Percentiles rank a stretch among this genome's conserved stretches.
Conservation (phyloP, 2,329 filamentous ascomycete genomes). For the Beauveria sp. region DNA sequence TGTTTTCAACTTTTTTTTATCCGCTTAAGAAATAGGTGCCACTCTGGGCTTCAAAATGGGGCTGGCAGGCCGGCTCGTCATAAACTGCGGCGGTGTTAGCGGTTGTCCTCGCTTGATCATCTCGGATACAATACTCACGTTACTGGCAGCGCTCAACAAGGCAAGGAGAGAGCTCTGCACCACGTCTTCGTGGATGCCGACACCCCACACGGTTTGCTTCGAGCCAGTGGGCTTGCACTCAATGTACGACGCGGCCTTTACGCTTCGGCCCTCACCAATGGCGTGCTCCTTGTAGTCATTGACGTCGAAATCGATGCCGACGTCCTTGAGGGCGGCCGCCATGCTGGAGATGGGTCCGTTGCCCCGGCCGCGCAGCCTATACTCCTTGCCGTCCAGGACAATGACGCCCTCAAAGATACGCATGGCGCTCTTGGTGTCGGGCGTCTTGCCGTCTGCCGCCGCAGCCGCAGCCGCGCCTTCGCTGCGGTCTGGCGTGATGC, state of each 20-base stretch:
- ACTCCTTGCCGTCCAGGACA: slow-evolving; percentile 71
- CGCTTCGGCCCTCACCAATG: slow-evolving; percentile 70
- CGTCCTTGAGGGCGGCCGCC: slow-evolving; percentile 66
- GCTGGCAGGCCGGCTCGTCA: slow-evolving; percentile 4
- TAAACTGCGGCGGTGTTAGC: background rate
- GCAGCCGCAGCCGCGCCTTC: slow-evolving; percentile 63
- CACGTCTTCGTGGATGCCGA: slow-evolving; percentile 87
- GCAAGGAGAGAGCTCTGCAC: slow-evolving; percentile 85
- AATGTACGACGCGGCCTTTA: slow-evolving; percentile 93
- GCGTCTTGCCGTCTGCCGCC: slow-evolving; percentile 62
- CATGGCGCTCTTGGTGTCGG: slow-evolving; percentile 69
- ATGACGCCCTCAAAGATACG: slow-evolving; percentile 81
- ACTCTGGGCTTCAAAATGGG: slow-evolving; percentile 4
- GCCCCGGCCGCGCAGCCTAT: slow-evolving; percentile 69
- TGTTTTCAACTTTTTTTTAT: background rate
- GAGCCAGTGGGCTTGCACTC: slow-evolving; percentile 68
- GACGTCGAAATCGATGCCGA: slow-evolving; percentile 85
- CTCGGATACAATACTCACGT: slow-evolving; percentile 49
- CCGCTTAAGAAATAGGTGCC: background rate
- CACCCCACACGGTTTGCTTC: slow-evolving; percentile 74
- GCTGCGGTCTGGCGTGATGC: slow-evolving; percentile 77
- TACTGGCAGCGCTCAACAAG: slow-evolving; percentile 75
- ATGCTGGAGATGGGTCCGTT: slow-evolving; percentile 88
- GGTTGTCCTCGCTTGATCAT: background rate
- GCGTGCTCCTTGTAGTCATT: slow-evolving; percentile 95